phyloP scores from a whole-genome alignment of 1,139 yeast species.

The Yamadazyma pseudoaaseri region DNA sequence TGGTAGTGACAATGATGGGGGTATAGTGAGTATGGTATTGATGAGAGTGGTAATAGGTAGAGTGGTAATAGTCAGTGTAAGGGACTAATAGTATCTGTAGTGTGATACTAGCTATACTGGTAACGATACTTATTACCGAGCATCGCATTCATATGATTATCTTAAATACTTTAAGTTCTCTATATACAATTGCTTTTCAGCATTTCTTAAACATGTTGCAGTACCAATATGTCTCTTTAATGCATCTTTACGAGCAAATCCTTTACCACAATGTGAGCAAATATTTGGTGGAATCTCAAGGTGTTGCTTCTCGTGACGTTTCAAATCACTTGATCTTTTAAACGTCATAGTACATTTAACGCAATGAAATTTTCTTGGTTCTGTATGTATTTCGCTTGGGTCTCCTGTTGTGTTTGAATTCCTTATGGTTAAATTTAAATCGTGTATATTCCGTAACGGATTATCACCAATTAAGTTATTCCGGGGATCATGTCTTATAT shows the following conservation, averaged over 20 bases:
- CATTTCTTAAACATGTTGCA: constrained; percentile 67
- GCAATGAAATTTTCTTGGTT: constrained; percentile 41
- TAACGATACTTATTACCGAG: no score
- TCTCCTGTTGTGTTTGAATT: no score
- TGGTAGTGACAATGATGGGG: no score
- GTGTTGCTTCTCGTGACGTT: constrained; percentile 65
- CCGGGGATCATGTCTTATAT: constrained; percentile 3
- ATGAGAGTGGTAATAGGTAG: no score
- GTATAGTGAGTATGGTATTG: no score
- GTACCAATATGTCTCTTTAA: constrained; percentile 72
- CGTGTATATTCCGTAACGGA: constrained; percentile 5
- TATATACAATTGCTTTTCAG: constrained; percentile 44
- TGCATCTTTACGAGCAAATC: constrained; percentile 81
- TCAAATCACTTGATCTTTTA: constrained; percentile 61
- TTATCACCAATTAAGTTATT: constrained; percentile 10
- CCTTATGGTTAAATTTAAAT: constrained; percentile 4
- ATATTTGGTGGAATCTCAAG: constrained; percentile 61
- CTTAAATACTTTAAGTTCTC: constrained; percentile 28
- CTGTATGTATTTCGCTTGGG: constrained; percentile 1
- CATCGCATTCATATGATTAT: no score
- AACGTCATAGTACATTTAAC: constrained; percentile 53
- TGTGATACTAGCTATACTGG: no score
- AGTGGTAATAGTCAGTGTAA: no score
- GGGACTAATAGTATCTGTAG: no score
- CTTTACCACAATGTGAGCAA: constrained; percentile 73